Conservation (phyloP, 192 early-diverging fungal genomes). For the Podila epicladia region DNA sequence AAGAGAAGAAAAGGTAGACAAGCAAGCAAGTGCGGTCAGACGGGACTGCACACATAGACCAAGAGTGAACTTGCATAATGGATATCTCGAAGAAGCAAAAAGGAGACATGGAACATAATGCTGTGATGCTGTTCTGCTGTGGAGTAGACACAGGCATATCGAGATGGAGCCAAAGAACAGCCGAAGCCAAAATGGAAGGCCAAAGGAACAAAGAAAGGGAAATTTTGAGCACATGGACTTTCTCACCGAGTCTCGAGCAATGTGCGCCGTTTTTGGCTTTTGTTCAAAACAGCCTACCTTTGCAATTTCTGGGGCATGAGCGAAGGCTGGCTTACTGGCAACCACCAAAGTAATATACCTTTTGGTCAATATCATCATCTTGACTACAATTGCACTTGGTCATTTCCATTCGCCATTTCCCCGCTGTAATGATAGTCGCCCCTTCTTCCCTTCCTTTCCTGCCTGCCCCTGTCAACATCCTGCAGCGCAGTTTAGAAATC, state of each 20-base stretch:
- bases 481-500: too few species aligned
- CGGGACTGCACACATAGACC: neutral
- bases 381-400: too few species aligned
- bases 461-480: neutral
- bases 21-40: neutral
- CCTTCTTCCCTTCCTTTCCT: neutral
- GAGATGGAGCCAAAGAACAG: too few species aligned
- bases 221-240: conserved; percentile 2
- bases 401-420: too few species aligned
- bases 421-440: too few species aligned
- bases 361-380: too few species aligned
- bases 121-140: neutral
- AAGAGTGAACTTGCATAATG: neutral
- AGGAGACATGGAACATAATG: neutral
- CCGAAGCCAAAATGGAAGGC: neutral
- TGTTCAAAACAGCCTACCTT: too few species aligned
- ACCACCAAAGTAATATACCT: too few species aligned
- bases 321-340: too few species aligned
- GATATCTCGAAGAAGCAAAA: neutral
- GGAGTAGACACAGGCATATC: neutral
- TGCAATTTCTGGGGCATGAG: too few species aligned
- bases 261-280: too few species aligned
- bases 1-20: neutral
- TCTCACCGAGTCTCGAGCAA: too few species aligned
- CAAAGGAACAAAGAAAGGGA: conserved; percentile 3